phyloP scores from a whole-genome alignment of 495 filamentous ascomycete species.

The Aspergillus incahuasiensis region DNA sequence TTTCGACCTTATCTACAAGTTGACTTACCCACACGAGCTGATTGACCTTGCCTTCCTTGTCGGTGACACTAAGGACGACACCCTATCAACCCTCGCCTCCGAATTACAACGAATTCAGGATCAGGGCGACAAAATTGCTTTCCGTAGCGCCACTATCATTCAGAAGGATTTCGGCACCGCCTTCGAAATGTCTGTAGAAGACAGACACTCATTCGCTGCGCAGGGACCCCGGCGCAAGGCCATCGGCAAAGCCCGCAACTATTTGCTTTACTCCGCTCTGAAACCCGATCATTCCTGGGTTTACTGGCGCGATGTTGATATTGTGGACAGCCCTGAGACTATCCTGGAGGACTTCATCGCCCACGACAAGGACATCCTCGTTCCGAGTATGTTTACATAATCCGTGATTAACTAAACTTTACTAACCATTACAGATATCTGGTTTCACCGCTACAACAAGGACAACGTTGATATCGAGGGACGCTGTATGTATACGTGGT shows the following conservation, averaged over 20 bases:
- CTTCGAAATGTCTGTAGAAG: conserved; percentile 66
- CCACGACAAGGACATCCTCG: conserved; percentile 87
- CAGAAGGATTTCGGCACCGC: conserved; percentile 83
- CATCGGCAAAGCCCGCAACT: conserved; percentile 88
- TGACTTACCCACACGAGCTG: conserved; percentile 91
- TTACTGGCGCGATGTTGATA: conserved; percentile 98
- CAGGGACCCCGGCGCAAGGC: conserved; percentile 88
- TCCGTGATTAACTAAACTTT: not conserved
- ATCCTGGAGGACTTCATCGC: conserved; percentile 95
- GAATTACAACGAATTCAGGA: conserved; percentile 89
- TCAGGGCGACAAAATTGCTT: conserved; percentile 68
- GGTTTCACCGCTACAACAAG: conserved; percentile 92
- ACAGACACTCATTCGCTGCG: conserved; percentile 79
- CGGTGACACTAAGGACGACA: conserved; percentile 86
- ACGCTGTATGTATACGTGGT: conserved; percentile 60
- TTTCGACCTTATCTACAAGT: conserved; percentile 85
- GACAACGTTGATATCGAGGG: conserved; percentile 85
- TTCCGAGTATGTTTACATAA: conserved; percentile 69
- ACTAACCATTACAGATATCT: conserved; percentile 66
- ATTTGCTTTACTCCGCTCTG: conserved; percentile 76
- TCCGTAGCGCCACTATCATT: conserved; percentile 76
- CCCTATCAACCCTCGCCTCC: conserved; percentile 67
- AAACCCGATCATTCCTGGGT: conserved; percentile 97
- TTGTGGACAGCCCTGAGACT: conserved; percentile 77
- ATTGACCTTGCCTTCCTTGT: conserved; percentile 96